phyloP scores from a whole-genome alignment of 2,329 filamentous ascomycete genomes.

The Aureobasidium sp. region DNA sequence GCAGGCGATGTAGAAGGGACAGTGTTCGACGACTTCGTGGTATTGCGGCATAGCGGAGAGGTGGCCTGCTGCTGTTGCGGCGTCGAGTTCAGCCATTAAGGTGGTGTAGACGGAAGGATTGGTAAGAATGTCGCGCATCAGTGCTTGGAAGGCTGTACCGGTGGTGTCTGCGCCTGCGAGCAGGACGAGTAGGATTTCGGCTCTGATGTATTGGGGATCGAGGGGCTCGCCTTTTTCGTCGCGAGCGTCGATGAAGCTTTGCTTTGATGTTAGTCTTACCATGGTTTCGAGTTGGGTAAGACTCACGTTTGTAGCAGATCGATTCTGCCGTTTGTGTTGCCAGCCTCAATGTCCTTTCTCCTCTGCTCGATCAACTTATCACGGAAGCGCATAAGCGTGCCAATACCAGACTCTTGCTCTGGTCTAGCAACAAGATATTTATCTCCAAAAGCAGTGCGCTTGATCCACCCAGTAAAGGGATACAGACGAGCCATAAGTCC shows the following conservation, averaged over 20 bases:
- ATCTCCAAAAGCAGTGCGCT: slow-evolving; percentile 43
- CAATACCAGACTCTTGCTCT: slow-evolving; percentile 48
- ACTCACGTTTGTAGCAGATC: slow-evolving; percentile 49
- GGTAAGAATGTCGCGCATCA: slow-evolving; percentile 18
- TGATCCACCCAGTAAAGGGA: slow-evolving; percentile 50
- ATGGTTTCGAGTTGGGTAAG: background rate
- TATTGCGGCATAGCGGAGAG: slow-evolving; percentile 8
- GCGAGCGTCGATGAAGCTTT: slow-evolving; percentile 32
- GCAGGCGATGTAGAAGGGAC: slow-evolving; percentile 11
- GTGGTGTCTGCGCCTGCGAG: slow-evolving; percentile 48
- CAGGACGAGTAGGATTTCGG: slow-evolving; percentile 47
- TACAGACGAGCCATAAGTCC: slow-evolving; percentile 47
- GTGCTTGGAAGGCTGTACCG: slow-evolving; percentile 36
- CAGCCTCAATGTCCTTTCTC: slow-evolving; percentile 41
- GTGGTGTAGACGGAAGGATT: slow-evolving; percentile 32
- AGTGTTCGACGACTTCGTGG: background rate
- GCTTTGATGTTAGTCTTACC: background rate
- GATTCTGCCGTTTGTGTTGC: slow-evolving; percentile 38
- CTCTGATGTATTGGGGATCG: slow-evolving; percentile 46
- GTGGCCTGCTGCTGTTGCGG: slow-evolving; percentile 22
- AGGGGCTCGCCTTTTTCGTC: slow-evolving; percentile 38
- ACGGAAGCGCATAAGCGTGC: slow-evolving; percentile 51
- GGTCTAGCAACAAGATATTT: slow-evolving; percentile 49
- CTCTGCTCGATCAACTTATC: slow-evolving; percentile 47
- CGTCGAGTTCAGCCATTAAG: slow-evolving; percentile 42